Evolutionary conservation across 164 flowering plant genomes (phyloP).

Genomic region (Berberis vulgaris): DNA sequence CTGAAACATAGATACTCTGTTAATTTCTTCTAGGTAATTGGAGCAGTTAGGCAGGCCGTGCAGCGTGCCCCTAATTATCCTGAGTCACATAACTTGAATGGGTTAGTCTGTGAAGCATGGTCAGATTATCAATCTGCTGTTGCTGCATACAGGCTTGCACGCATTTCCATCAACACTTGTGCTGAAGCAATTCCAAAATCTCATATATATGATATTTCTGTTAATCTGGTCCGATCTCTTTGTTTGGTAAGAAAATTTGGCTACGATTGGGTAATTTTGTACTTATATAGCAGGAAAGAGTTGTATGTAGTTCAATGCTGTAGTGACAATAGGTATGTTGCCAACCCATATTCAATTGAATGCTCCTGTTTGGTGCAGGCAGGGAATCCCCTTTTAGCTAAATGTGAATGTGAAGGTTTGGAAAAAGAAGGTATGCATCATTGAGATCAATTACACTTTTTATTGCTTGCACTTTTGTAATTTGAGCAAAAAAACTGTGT

Average conservation of each 20-base stretch:
- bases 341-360: background rate
- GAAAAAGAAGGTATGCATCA: conserved; percentile 47
- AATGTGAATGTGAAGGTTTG: conserved; percentile 56
- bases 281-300: too few species aligned
- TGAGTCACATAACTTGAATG: conserved; percentile 77
- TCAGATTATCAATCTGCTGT: conserved; percentile 57
- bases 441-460: background rate
- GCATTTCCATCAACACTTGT: conserved; percentile 29
- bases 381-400: conserved; percentile 53
- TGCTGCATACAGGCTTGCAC: conserved; percentile 60
- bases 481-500: background rate
- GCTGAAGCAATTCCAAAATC: conserved; percentile 24
- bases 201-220: conserved; percentile 38
- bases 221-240: conserved; percentile 78
- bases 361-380: conserved; percentile 36
- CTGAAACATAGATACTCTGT: background rate
- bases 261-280: background rate
- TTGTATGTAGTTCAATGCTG: too few species aligned
- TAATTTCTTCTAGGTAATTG: conserved; percentile 54
- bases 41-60: conserved; percentile 76
- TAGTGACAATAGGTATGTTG: background rate
- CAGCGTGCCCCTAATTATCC: conserved; percentile 77
- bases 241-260: conserved; percentile 35
- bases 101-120: conserved; percentile 69
- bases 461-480: background rate